These are phyloP conservation scores for Wickerhamomyces sp. DNA, from an alignment of 1,139 yeast genomes.

Conservation along the genomic window DNA sequence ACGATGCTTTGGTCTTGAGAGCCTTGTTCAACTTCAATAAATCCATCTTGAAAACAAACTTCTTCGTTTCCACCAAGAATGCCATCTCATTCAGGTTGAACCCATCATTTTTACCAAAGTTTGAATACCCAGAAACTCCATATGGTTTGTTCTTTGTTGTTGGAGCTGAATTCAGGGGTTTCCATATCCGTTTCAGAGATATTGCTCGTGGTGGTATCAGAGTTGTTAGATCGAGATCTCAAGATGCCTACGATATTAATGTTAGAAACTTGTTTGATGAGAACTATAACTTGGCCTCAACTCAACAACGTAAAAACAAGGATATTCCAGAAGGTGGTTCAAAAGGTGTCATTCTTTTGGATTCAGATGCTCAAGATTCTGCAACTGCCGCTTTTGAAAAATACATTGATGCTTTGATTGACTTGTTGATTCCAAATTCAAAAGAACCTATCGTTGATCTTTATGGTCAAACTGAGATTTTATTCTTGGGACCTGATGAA, in stretches of 20 bases:
- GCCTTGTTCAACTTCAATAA: constrained; percentile 83
- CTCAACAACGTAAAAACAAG: constrained; percentile 95
- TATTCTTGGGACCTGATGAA: constrained; percentile 98
- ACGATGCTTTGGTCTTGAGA: constrained; percentile 74
- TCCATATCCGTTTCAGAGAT: constrained; percentile 95
- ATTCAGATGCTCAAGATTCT: constrained; percentile 69
- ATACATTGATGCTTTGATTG: constrained; percentile 87
- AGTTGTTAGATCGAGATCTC: constrained; percentile 82
- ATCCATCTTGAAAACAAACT: constrained; percentile 87
- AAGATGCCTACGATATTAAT: constrained; percentile 82
- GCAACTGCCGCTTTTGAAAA: constrained; percentile 87
- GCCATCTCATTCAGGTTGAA: constrained; percentile 90
- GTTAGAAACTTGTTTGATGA: constrained; percentile 91
- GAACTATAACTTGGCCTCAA: constrained; percentile 90
- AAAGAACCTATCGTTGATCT: constrained; percentile 85
- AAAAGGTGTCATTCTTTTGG: constrained; percentile 89
- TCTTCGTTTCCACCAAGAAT: constrained; percentile 89
- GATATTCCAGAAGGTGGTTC: constrained; percentile 99
- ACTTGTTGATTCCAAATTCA: constrained; percentile 50
- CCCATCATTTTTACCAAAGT: constrained; percentile 75
- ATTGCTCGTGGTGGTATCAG: constrained; percentile 98
- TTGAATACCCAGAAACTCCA: constrained; percentile 90
- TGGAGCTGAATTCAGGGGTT: constrained; percentile 95
- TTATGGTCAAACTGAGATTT: constrained; percentile 78
- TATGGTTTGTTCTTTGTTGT: constrained; percentile 94